phyloP scores from a whole-genome alignment of 2,329 filamentous ascomycete species.

The Colletotrichum australisinense region DNA sequence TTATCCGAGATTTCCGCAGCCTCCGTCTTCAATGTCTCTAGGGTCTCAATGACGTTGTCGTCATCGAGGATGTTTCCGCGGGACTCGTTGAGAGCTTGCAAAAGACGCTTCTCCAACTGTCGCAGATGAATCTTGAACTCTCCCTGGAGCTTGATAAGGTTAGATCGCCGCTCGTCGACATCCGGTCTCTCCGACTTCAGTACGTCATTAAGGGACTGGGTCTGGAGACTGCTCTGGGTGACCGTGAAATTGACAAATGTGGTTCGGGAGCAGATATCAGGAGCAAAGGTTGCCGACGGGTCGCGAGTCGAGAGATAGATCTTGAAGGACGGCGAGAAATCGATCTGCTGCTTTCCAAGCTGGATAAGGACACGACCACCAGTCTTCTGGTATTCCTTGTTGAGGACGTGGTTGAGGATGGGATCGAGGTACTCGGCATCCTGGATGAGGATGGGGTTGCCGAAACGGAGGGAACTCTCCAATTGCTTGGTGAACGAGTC shows the following conservation, averaged over 20 bases:
- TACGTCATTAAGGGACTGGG: constrained; percentile 96
- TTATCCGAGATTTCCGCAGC: constrained; percentile 95
- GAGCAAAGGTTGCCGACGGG: constrained; percentile 94
- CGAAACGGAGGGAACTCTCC: constrained; percentile 95
- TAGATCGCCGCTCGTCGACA: constrained; percentile 94
- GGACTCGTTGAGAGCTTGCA: constrained; percentile 97
- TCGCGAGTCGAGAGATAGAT: constrained; percentile 95
- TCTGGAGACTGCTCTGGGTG: constrained; percentile 98
- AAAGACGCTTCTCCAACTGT: constrained; percentile 90
- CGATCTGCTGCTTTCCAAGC: constrained; percentile 97
- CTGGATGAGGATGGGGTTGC: constrained; percentile 98
- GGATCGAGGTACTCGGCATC: constrained; percentile 98
- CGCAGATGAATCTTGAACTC: constrained; percentile 99
- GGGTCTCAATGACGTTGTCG: constrained; percentile 96
- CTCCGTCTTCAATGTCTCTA: constrained; percentile 98
- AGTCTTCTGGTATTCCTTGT: constrained; percentile 99
- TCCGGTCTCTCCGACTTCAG: constrained; percentile 97
- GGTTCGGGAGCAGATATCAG: constrained; percentile 96
- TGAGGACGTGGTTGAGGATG: constrained; percentile 97
- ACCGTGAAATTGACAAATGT: constrained; percentile 99
- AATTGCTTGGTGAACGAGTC: constrained; percentile 98
- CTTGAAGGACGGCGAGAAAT: constrained; percentile 97
- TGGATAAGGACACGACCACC: constrained; percentile 98
- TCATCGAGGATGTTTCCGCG: constrained; percentile 98
- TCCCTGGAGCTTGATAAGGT: constrained; percentile 98